phyloP scores from a whole-genome alignment of 2,329 filamentous ascomycete genomes.

The Colletotrichum tanaceti region DNA sequence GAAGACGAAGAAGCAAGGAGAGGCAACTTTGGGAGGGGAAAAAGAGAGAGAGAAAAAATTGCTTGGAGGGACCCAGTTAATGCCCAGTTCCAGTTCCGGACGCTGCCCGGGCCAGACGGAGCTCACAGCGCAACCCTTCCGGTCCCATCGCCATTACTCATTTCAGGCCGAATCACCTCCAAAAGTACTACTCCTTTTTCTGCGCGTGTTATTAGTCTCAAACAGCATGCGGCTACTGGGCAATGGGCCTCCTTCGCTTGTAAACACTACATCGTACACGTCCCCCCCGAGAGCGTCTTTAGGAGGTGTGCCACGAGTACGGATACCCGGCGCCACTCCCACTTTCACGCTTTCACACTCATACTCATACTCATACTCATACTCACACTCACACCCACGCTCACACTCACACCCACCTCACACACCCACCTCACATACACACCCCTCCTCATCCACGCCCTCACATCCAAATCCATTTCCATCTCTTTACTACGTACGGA shows the following conservation, averaged over 20 bases:
- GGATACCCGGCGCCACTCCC: slow-evolving; percentile 17
- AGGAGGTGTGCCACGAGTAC: slow-evolving; percentile 20
- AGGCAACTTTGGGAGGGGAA: neutral
- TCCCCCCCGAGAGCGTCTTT: slow-evolving; percentile 7
- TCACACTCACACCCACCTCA: neutral
- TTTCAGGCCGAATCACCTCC: slow-evolving; percentile 35
- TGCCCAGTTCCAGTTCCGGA: slow-evolving; percentile 39
- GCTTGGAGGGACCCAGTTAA: slow-evolving; percentile 36
- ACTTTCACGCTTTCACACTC: neutral
- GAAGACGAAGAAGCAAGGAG: slow-evolving; percentile 24
- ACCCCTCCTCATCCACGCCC: neutral
- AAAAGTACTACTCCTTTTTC: slow-evolving; percentile 3
- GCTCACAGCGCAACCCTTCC: slow-evolving; percentile 33
- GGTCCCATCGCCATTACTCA: slow-evolving; percentile 40
- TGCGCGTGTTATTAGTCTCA: slow-evolving; percentile 21
- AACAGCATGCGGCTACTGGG: slow-evolving; percentile 11
- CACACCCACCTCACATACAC: neutral
- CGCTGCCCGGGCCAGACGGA: slow-evolving; percentile 39
- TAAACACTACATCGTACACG: too few species aligned
- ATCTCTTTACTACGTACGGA: slow-evolving; percentile 1
- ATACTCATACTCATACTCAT: too few species aligned
- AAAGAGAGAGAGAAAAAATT: slow-evolving; percentile 26
- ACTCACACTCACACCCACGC: neutral
- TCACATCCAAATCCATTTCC: neutral
- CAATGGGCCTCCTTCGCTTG: neutral